Evolutionary conservation across 2,329 filamentous ascomycete species (phyloP).

Genomic region (Venturia carpophila): DNA sequence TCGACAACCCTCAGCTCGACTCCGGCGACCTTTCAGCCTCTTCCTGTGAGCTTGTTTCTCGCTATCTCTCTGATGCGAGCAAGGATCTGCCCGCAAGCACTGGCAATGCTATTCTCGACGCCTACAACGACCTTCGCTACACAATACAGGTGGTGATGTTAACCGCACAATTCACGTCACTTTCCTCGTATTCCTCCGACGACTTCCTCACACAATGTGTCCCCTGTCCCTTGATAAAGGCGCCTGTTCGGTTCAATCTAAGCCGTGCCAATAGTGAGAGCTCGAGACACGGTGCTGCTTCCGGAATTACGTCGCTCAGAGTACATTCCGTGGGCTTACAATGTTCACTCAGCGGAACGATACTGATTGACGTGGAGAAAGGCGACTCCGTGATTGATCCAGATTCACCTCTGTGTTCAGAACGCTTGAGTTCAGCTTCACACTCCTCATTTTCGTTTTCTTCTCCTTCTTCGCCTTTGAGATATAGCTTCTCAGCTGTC

Average conservation of each 20-base stretch:
- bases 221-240: not conserved
- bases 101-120: not conserved
- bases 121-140: not conserved
- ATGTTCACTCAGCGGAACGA: not conserved
- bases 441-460: not conserved
- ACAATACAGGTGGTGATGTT: not conserved
- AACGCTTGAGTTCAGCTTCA: not conserved
- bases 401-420: not conserved
- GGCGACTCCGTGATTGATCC: not conserved
- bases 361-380: not conserved
- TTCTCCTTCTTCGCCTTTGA: not conserved
- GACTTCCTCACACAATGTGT: not conserved
- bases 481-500: not conserved
- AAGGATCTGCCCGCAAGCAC: not conserved
- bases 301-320: not conserved
- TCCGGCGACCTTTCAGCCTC: not conserved
- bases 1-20: not conserved
- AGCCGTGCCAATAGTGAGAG: not conserved
- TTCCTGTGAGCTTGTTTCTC: not conserved
- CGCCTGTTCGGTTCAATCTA: not conserved
- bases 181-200: not conserved
- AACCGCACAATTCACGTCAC: not conserved
- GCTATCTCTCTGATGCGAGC: not conserved
- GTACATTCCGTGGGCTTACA: not conserved
- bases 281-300: not conserved